Conservation (phyloP, 306 rosid species). For the Canavalia gladiata region DNA sequence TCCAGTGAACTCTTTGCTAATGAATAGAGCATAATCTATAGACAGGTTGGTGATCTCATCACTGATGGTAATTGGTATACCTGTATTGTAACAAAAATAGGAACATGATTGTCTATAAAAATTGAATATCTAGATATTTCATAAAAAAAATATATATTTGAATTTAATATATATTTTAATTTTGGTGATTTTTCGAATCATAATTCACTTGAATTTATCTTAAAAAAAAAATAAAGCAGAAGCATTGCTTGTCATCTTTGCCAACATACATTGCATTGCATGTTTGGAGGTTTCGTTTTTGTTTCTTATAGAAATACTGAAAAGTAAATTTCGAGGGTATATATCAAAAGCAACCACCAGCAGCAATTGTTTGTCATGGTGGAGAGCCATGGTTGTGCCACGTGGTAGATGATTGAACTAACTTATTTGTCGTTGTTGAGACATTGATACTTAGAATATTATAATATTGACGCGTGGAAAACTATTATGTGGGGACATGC, state of each 20-base stretch:
- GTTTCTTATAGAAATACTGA: not conserved
- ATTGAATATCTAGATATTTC: too few species aligned
- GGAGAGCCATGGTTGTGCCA: not conserved
- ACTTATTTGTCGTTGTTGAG: not conserved
- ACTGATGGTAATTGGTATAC: not conserved
- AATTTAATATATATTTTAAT: too few species aligned
- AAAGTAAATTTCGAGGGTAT: not conserved
- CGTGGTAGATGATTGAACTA: not conserved
- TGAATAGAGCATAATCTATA: not conserved
- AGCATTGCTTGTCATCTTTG: constrained; percentile 4
- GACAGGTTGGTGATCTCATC: not conserved
- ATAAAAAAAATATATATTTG: not conserved
- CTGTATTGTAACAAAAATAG: not conserved
- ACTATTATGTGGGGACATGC: not conserved
- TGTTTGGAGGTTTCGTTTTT: constrained; percentile 14
- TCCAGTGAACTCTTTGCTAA: not conserved
- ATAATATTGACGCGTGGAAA: not conserved
- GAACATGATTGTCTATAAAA: not conserved
- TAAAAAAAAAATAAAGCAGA: too few species aligned
- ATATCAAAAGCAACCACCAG: not conserved
- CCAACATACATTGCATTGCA: constrained; percentile 33
- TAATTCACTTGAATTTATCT: too few species aligned
- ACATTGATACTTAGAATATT: not conserved
- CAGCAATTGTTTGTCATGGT: not conserved
- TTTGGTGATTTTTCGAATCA: too few species aligned